These are phyloP conservation scores for Fusarium incarnatum DNA, from an alignment of 2,329 filamentous ascomycete genomes.

Conservation along the genomic window DNA sequence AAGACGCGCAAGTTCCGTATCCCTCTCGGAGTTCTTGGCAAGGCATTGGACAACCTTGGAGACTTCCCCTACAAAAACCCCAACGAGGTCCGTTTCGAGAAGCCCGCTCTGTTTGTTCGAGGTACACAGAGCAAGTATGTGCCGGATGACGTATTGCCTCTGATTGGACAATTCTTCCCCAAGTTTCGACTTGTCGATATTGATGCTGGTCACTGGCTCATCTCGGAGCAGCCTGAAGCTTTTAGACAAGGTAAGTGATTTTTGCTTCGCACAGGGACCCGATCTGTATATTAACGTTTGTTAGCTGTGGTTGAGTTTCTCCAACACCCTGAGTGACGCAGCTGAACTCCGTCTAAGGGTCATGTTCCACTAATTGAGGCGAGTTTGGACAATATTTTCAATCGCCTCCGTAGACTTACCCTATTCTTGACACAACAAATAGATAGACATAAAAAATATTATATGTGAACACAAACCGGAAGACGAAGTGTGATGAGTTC, in stretches of 20 bases:
- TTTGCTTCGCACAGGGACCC: background rate
- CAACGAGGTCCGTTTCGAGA: slow-evolving; percentile 74
- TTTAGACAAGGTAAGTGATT: slow-evolving; percentile 75
- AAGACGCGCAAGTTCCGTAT: slow-evolving; percentile 79
- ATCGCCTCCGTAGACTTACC: slow-evolving; percentile 9
- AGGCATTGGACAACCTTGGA: slow-evolving; percentile 78
- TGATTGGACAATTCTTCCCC: slow-evolving; percentile 86
- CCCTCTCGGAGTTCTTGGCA: slow-evolving; percentile 77
- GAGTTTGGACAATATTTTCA: slow-evolving; percentile 14
- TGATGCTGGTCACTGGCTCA: slow-evolving; percentile 87
- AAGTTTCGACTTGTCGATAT: slow-evolving; percentile 78
- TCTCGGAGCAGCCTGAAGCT: slow-evolving; percentile 85
- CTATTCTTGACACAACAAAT: slow-evolving; percentile 10
- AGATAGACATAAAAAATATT: slow-evolving; percentile 8
- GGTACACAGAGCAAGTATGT: slow-evolving; percentile 84
- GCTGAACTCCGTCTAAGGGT: background rate
- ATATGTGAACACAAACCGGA: background rate
- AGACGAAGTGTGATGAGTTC: background rate
- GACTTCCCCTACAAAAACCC: slow-evolving; percentile 90
- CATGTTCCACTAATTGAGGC: slow-evolving; percentile 20
- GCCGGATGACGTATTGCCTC: slow-evolving; percentile 81
- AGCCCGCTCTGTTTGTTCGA: slow-evolving; percentile 83
- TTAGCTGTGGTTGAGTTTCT: slow-evolving; percentile 74
- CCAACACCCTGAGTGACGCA: slow-evolving; percentile 58
- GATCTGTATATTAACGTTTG: background rate